Evolutionary conservation across 345 rosid genomes (phyloP), one percentile per base, ranked within the genome.

Genomic region (Arabidopsis arenosa): DNA sequence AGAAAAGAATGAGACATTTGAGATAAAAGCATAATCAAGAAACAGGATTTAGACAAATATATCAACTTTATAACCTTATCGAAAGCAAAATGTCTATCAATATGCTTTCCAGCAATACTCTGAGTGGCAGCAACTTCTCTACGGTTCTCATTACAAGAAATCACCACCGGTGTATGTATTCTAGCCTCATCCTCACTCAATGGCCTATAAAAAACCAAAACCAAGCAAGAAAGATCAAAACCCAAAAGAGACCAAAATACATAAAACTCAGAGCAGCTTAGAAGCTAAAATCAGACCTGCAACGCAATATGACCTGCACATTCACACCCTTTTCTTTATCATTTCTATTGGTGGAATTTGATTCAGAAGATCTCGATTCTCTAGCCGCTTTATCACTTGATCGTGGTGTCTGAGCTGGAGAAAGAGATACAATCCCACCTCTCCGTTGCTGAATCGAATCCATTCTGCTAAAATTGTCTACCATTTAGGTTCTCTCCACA

Each of bases 291-390:
- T 9, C 82, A 35, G 32, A 95, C 99, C 99, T 90, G 91, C 99
- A 96, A 70, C 99, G 98, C 71, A 93, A 81, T 45, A 93, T 86
- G 72, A 96, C 99, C 80, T 96, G 99, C 30, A 96, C 97, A 80
- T 90, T 96, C 12, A 96, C 99, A 58, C 99, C 98, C 81, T 96
- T 96, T 9, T 96, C 99, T 78, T 79, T 93, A 66, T 95, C 99
- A 60, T 80, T 82, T 71, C 87, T 95, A 63, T 64, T 77, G 44
- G 75, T 83, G 3, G 89, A 83, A 83, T 77, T 88, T 23, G 91
- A 88, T 26, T 92, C 99, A 21, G 83, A 90, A 36, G 90, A 87
- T 82, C 99, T 86, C 54, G 90, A 96, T 79, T 95, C 99, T 84
- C 97, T 85, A 1, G 77, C 79, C 1, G 93, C 70, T 86, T 89